Evolutionary conservation across 2,329 filamentous ascomycete genomes (phyloP).

Genomic region (Lithohypha guttulata): DNA sequence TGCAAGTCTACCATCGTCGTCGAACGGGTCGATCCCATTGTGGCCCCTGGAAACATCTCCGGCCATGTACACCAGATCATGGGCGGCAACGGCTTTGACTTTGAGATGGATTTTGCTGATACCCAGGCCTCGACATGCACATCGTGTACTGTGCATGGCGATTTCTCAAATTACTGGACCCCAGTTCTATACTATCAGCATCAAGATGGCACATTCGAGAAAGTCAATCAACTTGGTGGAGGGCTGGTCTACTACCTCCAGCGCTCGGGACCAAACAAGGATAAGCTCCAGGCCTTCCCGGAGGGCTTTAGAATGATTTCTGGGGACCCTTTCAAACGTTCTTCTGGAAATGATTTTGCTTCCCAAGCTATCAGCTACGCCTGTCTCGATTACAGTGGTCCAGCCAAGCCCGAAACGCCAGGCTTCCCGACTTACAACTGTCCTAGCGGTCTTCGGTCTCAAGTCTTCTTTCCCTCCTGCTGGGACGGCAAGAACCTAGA

Average conservation of each 20-base stretch:
- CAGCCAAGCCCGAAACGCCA: conserved; percentile 36
- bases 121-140: conserved; percentile 53
- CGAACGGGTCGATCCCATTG: conserved; percentile 50
- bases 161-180: conserved; percentile 69
- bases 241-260: conserved; percentile 49
- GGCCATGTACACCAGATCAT: conserved; percentile 60
- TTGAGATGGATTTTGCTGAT: conserved; percentile 34
- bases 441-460: conserved; percentile 39
- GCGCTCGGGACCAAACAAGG: conserved; percentile 44
- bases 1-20: conserved; percentile 25
- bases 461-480: conserved; percentile 31
- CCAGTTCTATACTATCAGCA: conserved; percentile 59
- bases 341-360: conserved; percentile 45
- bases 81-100: conserved; percentile 58
- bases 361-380: conserved; percentile 43
- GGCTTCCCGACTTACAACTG: conserved; percentile 63
- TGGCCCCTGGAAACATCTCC: conserved; percentile 49
- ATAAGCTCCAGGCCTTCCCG: conserved; percentile 60
- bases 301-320: conserved; percentile 59
- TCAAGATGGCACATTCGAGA: conserved; percentile 51
- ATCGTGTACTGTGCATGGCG: conserved; percentile 56
- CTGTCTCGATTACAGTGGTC: conserved; percentile 41
- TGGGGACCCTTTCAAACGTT: conserved; percentile 50
- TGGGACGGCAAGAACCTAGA: conserved; percentile 29
- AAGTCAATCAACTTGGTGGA: conserved; percentile 48